phyloP scores from a whole-genome alignment of 257 asterid species.

The Cinchona pubescens region DNA sequence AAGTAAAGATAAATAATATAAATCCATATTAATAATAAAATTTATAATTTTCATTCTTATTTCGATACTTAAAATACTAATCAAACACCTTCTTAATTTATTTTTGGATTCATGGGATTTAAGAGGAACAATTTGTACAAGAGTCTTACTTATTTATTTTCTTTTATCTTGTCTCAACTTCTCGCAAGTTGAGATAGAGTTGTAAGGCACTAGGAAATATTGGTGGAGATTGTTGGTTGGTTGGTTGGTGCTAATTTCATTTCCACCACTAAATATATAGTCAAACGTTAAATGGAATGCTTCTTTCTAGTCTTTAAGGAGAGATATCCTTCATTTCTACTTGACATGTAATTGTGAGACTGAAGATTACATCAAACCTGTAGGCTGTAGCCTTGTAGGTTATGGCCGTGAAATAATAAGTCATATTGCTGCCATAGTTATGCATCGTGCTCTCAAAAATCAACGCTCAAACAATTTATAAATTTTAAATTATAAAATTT shows the following conservation, averaged over 20 bases:
- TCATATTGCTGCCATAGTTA: conserved; percentile 22
- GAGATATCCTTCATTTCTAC: conserved; percentile 8
- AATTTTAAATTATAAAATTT: too few species aligned
- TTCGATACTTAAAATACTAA: too few species aligned
- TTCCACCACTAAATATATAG: conserved; percentile 9
- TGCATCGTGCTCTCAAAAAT: too few species aligned
- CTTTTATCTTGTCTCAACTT: neutral
- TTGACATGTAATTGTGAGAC: neutral
- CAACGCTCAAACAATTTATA: too few species aligned
- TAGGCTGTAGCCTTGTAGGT: conserved; percentile 22
- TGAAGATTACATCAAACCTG: conserved; percentile 11
- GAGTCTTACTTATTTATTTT: neutral
- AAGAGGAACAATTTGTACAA: neutral
- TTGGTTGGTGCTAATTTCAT: conserved; percentile 14
- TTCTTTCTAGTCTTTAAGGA: neutral
- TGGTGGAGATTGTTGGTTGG: conserved; percentile 14
- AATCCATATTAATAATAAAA: too few species aligned
- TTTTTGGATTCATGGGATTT: neutral
- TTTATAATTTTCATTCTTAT: too few species aligned
- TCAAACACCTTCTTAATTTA: too few species aligned
- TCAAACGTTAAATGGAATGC: conserved; percentile 5
- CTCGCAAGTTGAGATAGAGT: too few species aligned
- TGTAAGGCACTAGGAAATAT: too few species aligned
- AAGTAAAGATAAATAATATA: too few species aligned
- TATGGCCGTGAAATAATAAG: conserved; percentile 15